These are phyloP conservation scores for Amylostereum areolatum DNA, from an alignment of 1,284 basidiomycete species.

Conservation along the genomic window DNA sequence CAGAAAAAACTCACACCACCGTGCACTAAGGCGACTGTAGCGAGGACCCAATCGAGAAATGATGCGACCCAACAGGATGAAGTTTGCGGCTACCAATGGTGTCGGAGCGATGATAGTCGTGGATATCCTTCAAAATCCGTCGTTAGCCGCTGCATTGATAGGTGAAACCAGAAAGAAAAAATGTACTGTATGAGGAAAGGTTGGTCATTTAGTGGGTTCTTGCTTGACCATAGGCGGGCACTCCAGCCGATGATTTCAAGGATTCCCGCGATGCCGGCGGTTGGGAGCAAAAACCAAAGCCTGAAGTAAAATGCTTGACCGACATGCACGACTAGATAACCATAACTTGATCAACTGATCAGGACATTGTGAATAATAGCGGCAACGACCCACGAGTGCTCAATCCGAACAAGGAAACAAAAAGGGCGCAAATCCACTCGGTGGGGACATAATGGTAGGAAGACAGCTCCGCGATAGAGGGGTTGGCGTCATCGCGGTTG, in stretches of 20 bases:
- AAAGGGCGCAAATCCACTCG: not conserved
- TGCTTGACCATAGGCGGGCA: conserved; percentile 30
- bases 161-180: conserved; percentile 21
- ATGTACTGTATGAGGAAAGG: conserved; percentile 43
- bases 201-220: conserved; percentile 15
- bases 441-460: conserved; percentile 21
- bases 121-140: conserved; percentile 24
- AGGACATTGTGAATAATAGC: not conserved
- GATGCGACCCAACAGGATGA: conserved; percentile 41
- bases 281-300: conserved; percentile 35
- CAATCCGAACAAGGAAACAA: not conserved
- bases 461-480: not conserved
- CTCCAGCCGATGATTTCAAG: conserved; percentile 36
- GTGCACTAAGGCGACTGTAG: conserved; percentile 32
- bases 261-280: conserved; percentile 27
- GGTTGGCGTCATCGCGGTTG: not conserved
- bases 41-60: conserved; percentile 34
- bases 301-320: conserved; percentile 25
- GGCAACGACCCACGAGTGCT: not conserved
- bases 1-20: conserved; percentile 19
- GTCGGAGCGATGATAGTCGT: conserved; percentile 40
- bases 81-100: conserved; percentile 42
- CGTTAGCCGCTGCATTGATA: not conserved
- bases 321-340: conserved; percentile 26
- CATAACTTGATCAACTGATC: not conserved